These are phyloP conservation scores for Stropharia rugosoannulata DNA, from an alignment of 768 basidiomycete species.

Conservation along the genomic window DNA sequence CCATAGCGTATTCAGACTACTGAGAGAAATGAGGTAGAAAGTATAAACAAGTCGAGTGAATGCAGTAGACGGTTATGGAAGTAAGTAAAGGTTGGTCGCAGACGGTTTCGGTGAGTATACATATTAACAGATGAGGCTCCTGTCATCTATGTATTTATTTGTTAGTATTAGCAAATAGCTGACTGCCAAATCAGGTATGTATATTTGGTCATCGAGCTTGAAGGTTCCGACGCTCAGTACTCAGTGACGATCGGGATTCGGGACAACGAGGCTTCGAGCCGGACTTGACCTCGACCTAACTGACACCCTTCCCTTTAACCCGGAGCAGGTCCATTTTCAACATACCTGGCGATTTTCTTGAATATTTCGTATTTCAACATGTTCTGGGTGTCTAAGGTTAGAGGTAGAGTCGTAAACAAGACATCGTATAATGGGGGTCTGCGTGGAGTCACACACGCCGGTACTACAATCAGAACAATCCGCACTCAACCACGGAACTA, in stretches of 20 bases:
- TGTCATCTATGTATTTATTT: background rate
- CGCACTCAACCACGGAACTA: conserved; percentile 58
- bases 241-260: too few relatives aligned
- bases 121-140: background rate
- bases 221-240: background rate
- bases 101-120: background rate
- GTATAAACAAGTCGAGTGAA: too few relatives aligned
- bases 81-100: too few relatives aligned
- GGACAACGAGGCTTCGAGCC: too few relatives aligned
- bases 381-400: conserved; percentile 9
- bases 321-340: too few relatives aligned
- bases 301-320: too few relatives aligned
- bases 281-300: too few relatives aligned
- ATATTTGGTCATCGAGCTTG: background rate
- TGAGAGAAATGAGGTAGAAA: background rate
- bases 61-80: too few relatives aligned
- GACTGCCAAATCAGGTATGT: background rate
- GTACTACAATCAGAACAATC: conserved; percentile 30
- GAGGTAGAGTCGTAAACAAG: background rate
- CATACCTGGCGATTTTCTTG: too few relatives aligned
- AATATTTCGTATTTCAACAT: background rate
- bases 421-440: background rate
- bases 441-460: conserved; percentile 14
- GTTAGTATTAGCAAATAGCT: background rate
- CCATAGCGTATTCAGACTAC: conserved; percentile 33